Conservation (phyloP, 2,329 filamentous ascomycete species). For the Trichoderma sp. region DNA sequence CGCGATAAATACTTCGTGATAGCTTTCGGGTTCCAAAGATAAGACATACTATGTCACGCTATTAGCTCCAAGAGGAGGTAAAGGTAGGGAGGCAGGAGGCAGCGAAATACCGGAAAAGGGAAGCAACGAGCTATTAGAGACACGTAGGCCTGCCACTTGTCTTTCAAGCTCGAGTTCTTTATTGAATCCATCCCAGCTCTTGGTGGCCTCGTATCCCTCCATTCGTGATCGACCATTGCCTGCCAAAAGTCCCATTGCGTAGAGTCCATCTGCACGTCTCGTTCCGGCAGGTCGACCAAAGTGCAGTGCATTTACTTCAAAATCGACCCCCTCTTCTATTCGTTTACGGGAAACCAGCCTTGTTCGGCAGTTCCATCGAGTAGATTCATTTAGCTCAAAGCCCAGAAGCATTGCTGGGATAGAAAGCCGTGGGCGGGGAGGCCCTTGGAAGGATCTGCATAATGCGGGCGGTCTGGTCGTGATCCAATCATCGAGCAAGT, state of each 20-base stretch:
- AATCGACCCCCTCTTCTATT: background rate
- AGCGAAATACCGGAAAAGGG: background rate
- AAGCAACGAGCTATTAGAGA: background rate
- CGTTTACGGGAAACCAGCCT: background rate
- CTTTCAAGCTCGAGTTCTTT: background rate
- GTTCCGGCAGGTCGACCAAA: constrained; percentile 22
- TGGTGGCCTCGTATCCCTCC: background rate
- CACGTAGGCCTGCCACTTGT: background rate
- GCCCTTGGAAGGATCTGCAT: constrained; percentile 6
- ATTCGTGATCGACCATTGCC: background rate
- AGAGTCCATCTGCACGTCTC: constrained; percentile 1
- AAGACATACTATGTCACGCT: background rate
- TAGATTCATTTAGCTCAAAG: background rate
- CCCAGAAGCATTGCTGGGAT: background rate
- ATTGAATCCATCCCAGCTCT: background rate
- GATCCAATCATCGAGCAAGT: constrained; percentile 14
- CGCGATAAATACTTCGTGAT: background rate
- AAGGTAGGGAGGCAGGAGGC: background rate
- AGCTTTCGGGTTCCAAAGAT: background rate
- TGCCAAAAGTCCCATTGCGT: constrained; percentile 21
- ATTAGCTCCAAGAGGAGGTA: background rate
- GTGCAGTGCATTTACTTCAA: background rate
- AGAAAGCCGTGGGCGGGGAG: background rate
- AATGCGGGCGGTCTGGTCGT: constrained; percentile 6
- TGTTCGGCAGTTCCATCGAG: constrained; percentile 17